Evolutionary conservation across 2,329 filamentous ascomycete genomes (phyloP).

Genomic region (Helotiales sp.): DNA sequence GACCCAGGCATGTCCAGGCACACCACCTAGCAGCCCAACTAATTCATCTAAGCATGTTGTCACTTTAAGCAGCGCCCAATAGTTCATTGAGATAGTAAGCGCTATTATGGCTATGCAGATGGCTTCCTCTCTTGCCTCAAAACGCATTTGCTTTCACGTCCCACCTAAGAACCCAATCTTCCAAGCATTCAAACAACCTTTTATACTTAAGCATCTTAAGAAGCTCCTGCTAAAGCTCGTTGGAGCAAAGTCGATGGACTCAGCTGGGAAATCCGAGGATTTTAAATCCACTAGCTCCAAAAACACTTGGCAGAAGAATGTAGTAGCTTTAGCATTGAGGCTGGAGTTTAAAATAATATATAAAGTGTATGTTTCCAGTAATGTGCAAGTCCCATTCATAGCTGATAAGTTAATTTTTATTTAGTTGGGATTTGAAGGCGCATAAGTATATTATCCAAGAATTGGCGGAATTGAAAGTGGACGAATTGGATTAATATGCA

Average conservation of each 20-base stretch:
- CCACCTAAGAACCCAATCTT: neutral
- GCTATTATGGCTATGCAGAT: neutral
- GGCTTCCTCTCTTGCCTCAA: constrained; percentile 14
- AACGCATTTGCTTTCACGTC: neutral
- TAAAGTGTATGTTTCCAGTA: constrained; percentile 30
- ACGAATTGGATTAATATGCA: too few relatives aligned
- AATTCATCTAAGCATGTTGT: neutral
- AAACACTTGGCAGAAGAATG: constrained; percentile 9
- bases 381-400: neutral
- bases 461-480: too few relatives aligned
- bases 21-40: neutral
- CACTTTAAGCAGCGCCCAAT: neutral
- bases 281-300: neutral
- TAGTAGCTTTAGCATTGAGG: constrained; percentile 23
- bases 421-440: too few relatives aligned
- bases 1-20: neutral
- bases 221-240: neutral
- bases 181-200: neutral
- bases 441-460: too few relatives aligned
- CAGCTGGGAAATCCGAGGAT: neutral
- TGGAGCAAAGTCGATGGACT: neutral
- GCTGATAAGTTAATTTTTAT: constrained; percentile 1
- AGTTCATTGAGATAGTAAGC: neutral
- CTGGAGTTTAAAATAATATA: constrained; percentile 31
- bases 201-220: neutral